phyloP scores from a whole-genome alignment of 441 rosid genomes.

The Rhodomyrtus psidioides region DNA sequence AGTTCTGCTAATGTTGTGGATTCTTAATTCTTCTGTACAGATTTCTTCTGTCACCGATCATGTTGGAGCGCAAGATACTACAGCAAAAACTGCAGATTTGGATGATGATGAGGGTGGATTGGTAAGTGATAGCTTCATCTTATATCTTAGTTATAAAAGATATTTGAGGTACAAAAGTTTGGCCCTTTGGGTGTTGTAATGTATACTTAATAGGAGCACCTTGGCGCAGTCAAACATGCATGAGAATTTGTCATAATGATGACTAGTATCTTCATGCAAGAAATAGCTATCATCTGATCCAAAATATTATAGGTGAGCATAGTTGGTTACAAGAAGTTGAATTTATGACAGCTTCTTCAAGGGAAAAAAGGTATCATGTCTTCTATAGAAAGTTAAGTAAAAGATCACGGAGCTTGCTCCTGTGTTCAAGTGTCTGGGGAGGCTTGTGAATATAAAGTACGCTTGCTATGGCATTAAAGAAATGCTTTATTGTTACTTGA shows the following conservation, averaged over 20 bases:
- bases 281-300: not conserved
- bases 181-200: not conserved
- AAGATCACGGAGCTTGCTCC: not conserved
- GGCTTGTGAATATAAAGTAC: not conserved
- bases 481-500: not conserved
- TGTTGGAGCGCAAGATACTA: slow-evolving; percentile 57
- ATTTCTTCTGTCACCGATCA: slow-evolving; percentile 93
- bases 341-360: not conserved
- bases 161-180: not conserved
- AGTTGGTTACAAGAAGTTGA: not conserved
- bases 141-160: not conserved
- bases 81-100: slow-evolving; percentile 78
- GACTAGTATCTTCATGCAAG: not conserved
- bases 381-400: not conserved
- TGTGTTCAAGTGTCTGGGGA: not conserved
- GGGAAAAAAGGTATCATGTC: not conserved
- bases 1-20: not conserved
- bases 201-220: not conserved
- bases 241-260: not conserved
- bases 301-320: not conserved
- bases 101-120: slow-evolving; percentile 97
- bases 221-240: not conserved
- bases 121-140: slow-evolving; percentile 35
- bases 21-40: slow-evolving; percentile 16
- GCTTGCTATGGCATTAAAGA: not conserved